Conservation (phyloP, 805 yeast genomes). For the Saturnispora besseyi region DNA sequence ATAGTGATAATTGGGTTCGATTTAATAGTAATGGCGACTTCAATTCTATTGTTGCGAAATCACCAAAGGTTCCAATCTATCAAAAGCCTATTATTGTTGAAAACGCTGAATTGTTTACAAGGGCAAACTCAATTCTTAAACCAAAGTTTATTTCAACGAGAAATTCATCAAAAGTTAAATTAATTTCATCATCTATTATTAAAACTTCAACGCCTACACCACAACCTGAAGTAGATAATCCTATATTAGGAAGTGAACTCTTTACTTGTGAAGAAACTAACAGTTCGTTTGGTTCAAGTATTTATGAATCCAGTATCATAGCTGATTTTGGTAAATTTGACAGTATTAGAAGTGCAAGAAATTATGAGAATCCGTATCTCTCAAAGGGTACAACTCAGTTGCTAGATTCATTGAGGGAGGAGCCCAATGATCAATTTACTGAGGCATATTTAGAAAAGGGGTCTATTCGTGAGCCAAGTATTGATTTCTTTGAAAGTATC, state of each 20-base stretch:
- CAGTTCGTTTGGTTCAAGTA: constrained; percentile 8
- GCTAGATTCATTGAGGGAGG: background rate
- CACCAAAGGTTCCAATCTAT: background rate
- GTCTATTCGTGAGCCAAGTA: background rate
- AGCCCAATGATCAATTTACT: background rate
- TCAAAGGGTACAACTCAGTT: background rate
- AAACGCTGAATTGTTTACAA: background rate
- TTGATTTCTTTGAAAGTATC: constrained; percentile 7
- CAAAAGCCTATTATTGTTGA: background rate
- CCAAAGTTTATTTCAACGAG: background rate
- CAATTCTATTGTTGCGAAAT: background rate
- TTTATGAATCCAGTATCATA: constrained; percentile 7
- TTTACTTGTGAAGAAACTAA: background rate
- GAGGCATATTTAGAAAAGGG: background rate
- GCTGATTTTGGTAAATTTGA: constrained; percentile 6
- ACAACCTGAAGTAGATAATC: background rate
- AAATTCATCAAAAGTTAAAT: background rate
- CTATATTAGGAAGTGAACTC: background rate
- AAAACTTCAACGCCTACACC: background rate
- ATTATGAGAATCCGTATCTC: constrained; percentile 5
- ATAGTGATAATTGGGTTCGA: constrained; percentile 8
- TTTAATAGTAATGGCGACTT: constrained; percentile 1
- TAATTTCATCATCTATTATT: constrained; percentile 3
- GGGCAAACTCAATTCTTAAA: background rate
- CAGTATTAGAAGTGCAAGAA: background rate